Conservation (phyloP, 805 yeast species). For the Ogataea nonfermentans region DNA sequence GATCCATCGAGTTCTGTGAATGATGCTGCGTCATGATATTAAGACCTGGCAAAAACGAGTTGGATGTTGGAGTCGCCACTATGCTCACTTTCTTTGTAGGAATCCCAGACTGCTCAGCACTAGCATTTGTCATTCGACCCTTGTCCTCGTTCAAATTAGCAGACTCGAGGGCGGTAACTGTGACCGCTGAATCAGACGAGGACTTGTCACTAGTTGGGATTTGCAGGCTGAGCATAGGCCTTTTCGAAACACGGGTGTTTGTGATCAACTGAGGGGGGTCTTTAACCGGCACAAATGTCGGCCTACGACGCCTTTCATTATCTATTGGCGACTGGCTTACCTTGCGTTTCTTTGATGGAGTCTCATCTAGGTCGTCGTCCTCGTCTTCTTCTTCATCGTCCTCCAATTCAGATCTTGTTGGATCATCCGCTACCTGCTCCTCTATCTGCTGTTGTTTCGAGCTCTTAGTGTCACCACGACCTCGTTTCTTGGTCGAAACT, state of each 20-base stretch:
- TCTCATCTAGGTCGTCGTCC: conserved; percentile 6
- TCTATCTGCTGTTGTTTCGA: conserved; percentile 2
- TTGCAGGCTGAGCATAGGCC: conserved; percentile 64
- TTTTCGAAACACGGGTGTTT: conserved; percentile 18
- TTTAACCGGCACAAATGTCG: conserved; percentile 7
- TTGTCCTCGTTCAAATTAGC: conserved; percentile 9
- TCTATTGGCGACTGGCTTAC: neutral
- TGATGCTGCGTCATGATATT: conserved; percentile 21
- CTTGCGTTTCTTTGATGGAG: conserved; percentile 7
- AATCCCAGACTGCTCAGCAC: neutral
- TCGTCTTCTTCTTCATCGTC: conserved; percentile 18
- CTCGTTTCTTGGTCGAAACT: conserved; percentile 24
- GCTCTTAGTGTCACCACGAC: conserved; percentile 10
- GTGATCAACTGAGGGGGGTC: neutral
- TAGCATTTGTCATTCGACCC: neutral
- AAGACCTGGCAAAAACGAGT: conserved; percentile 19
- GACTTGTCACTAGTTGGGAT: conserved; percentile 46
- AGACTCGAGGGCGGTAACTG: conserved; percentile 44
- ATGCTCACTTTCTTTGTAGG: conserved; percentile 9
- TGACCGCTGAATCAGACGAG: conserved; percentile 40
- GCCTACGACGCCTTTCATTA: conserved; percentile 4
- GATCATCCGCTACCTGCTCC: conserved; percentile 6
- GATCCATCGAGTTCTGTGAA: conserved; percentile 17
- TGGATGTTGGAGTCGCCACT: conserved; percentile 22
- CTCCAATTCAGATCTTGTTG: conserved; percentile 7